Evolutionary conservation across 202 grass and related monocot species (phyloP).

Genomic region (Musa balbisiana): DNA sequence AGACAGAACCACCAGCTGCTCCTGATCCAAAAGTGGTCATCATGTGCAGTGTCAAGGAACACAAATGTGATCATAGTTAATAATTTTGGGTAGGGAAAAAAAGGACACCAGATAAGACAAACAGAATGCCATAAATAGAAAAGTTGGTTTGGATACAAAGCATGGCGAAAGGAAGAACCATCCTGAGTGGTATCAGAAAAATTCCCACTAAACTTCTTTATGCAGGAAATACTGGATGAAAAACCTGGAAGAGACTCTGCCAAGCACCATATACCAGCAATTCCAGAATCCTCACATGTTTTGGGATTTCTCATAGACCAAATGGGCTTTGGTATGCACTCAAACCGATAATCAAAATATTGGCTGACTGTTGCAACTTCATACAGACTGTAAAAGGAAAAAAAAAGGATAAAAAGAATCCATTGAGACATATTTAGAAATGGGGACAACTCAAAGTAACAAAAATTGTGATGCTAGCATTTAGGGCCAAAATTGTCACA

Average conservation of each 20-base stretch:
- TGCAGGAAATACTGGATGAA: slow-evolving; percentile 40
- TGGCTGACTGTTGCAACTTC: slow-evolving; percentile 22
- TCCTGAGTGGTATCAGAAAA: slow-evolving; percentile 18
- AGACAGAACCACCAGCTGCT: slow-evolving; percentile 46
- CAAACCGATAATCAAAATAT: slow-evolving; percentile 22
- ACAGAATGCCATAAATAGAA: slow-evolving; percentile 3
- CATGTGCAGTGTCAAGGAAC: slow-evolving; percentile 77
- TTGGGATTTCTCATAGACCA: slow-evolving; percentile 37
- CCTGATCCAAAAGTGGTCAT: slow-evolving; percentile 68
- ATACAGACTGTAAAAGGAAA: slow-evolving; percentile 37
- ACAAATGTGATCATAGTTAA: slow-evolving; percentile 17
- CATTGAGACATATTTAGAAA: not conserved
- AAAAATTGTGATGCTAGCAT: not conserved
- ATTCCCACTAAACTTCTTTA: slow-evolving; percentile 33
- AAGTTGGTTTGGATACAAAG: slow-evolving; percentile 50
- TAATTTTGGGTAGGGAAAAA: slow-evolving; percentile 13
- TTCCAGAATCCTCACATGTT: slow-evolving; percentile 13
- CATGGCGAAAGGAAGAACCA: slow-evolving; percentile 28
- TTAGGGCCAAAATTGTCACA: not conserved
- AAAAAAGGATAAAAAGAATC: not conserved
- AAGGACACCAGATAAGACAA: not conserved
- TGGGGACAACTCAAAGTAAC: not conserved
- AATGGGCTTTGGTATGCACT: slow-evolving; percentile 34
- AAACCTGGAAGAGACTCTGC: slow-evolving; percentile 22
- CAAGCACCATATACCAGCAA: slow-evolving; percentile 39